Evolutionary conservation across 2,329 filamentous ascomycete species (phyloP), one percentile per base, ranked within the genome.

Genomic region (Chaetothyriales sp.): DNA sequence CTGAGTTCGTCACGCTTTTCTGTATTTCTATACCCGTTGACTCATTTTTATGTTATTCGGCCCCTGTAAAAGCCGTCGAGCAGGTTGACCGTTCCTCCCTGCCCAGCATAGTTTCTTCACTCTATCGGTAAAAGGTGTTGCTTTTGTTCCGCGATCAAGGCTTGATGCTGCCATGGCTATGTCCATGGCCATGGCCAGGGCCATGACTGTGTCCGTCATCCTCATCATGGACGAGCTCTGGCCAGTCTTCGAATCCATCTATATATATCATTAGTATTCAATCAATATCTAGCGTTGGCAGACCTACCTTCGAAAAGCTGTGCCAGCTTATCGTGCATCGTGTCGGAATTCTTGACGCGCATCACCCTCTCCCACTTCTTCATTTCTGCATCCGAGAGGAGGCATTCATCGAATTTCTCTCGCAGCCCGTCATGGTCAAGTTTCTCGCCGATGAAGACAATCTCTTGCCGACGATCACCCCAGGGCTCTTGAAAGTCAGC

Each of bases 401-500:
- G 62, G 58, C 81, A 85, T 1, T 62, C 64, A 58, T 86, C 78
- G 2, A 86, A 62, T 32, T 73, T 62, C 3, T 63, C 65, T 20
- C 72, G 74, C 15, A 86, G 66, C 0, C 67, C 71, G 4, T 63
- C 60, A 1, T 70, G 60, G 47, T 84, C 71, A 12, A 86, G 69
- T 4, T 72, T 71, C 63, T 85, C 80, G 0, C 83, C 83, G 51
- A 87, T 86, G 53, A 86, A 83, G 2, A 86, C 83, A 5, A 86
- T 62, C 62, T 86, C 83, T 61, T 86, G 82, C 1, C 82, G 70
- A 1, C 82, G 71, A 57, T 86, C 83, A 0, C 80, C 82, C 80
- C 81, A 86, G 7, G 66, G 65, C 3, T 65, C 66, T 26, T 68
- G 62, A 49, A 77, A 75, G 51, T 78, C 73, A 28, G 73, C 67